Evolutionary conservation across 148 eudicot species (phyloP).

Genomic region (Cornus florida): DNA sequence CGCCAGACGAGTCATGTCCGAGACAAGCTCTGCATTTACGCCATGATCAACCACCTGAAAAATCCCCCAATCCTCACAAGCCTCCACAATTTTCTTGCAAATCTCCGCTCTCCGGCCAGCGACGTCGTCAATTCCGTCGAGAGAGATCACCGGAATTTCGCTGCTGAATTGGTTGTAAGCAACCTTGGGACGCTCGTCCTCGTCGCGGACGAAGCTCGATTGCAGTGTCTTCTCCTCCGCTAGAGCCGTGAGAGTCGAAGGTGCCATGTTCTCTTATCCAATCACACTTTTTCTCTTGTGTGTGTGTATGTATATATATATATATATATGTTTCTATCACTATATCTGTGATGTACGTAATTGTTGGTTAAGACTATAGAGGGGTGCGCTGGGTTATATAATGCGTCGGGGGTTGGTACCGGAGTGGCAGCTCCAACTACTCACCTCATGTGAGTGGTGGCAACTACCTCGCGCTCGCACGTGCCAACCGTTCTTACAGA

Average conservation of each 20-base stretch:
- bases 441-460: neutral
- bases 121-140: conserved; percentile 62
- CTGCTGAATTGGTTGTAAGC: conserved; percentile 69
- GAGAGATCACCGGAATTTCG: conserved; percentile 81
- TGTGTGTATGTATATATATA: no score
- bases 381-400: neutral
- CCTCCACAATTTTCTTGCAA: conserved; percentile 70
- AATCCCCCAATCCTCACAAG: conserved; percentile 91
- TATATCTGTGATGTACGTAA: neutral
- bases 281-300: neutral
- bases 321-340: neutral
- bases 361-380: no score
- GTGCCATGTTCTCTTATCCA: conserved; percentile 21
- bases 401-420: neutral
- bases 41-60: conserved; percentile 96
- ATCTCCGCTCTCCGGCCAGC: conserved; percentile 47
- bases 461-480: neutral
- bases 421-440: neutral
- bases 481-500: neutral
- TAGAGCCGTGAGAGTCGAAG: conserved; percentile 51
- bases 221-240: conserved; percentile 46
- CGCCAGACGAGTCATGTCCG: conserved; percentile 70
- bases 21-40: conserved; percentile 38
- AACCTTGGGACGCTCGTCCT: conserved; percentile 90
- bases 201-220: conserved; percentile 69